Percentiles rank a stretch among this genome's conserved stretches.
Conservation (phyloP, 305 asterid genomes). For the Solanum hybrid region DNA sequence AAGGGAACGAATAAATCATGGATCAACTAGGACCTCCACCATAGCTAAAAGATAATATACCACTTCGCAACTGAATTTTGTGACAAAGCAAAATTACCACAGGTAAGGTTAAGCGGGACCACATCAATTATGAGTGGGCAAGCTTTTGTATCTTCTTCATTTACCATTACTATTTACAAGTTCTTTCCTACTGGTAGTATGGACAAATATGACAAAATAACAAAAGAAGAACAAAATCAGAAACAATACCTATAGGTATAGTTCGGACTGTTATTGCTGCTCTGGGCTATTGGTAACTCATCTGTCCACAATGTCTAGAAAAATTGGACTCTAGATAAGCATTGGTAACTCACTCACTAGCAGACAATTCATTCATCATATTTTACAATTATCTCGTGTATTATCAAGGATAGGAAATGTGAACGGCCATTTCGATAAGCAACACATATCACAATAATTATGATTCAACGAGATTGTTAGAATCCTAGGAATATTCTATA, state of each 20-base stretch:
- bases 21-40: neutral
- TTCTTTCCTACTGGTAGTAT: neutral
- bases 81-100: neutral
- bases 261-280: neutral
- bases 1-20: neutral
- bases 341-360: neutral
- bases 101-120: neutral
- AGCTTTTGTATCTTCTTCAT: neutral
- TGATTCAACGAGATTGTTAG: neutral
- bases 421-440: neutral
- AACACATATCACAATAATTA: neutral
- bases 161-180: neutral
- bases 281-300: neutral
- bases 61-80: neutral
- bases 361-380: neutral
- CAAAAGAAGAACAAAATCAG: neutral
- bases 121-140: neutral
- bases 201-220: neutral
- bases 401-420: neutral
- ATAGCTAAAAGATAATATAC: neutral
- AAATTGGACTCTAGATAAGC: neutral
- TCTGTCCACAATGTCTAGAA: neutral
- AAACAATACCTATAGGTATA: neutral
- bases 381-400: neutral
- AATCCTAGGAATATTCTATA: neutral